A percentile compares a stretch with the other conserved stretches of the same genome.
phyloP scores from a whole-genome alignment of 805 yeast species.

The Groenewaldozyma salmanticensis region DNA sequence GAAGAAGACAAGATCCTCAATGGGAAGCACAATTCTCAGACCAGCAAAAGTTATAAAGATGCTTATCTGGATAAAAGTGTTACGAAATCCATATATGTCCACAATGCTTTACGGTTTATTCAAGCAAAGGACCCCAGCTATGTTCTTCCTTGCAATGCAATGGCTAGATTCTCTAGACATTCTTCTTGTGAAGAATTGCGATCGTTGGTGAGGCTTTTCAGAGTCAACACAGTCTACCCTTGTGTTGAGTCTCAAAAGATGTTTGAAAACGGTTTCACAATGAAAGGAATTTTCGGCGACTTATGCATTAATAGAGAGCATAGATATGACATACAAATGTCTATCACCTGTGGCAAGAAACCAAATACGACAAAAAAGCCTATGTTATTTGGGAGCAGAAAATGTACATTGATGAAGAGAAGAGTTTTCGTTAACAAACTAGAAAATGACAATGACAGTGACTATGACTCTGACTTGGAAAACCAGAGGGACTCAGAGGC shows the following conservation, averaged over 20 bases:
- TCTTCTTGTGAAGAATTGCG: constrained; percentile 23
- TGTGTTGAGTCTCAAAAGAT: constrained; percentile 5
- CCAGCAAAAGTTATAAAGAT: no score
- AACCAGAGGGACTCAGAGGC: not conserved
- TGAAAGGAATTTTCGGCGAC: constrained; percentile 13
- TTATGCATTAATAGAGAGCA: constrained; percentile 7
- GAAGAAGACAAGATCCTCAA: not conserved
- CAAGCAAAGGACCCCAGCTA: constrained; percentile 7
- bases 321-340: constrained; percentile 10
- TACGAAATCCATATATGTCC: constrained; percentile 3
- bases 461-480: not conserved
- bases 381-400: no score
- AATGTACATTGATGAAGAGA: no score
- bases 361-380: no score
- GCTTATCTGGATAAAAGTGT: not conserved
- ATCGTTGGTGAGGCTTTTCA: constrained; percentile 15
- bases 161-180: constrained; percentile 25
- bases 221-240: constrained; percentile 15
- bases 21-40: not conserved
- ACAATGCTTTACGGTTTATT: constrained; percentile 12
- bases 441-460: not conserved
- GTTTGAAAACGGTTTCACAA: constrained; percentile 8
- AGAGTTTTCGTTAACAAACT: not conserved
- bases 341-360: no score
- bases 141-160: constrained; percentile 18